Evolutionary conservation across 108 stramenopile species (phyloP), one percentile per base, ranked within the genome.

Genomic region (Nannochloropsis salina): DNA sequence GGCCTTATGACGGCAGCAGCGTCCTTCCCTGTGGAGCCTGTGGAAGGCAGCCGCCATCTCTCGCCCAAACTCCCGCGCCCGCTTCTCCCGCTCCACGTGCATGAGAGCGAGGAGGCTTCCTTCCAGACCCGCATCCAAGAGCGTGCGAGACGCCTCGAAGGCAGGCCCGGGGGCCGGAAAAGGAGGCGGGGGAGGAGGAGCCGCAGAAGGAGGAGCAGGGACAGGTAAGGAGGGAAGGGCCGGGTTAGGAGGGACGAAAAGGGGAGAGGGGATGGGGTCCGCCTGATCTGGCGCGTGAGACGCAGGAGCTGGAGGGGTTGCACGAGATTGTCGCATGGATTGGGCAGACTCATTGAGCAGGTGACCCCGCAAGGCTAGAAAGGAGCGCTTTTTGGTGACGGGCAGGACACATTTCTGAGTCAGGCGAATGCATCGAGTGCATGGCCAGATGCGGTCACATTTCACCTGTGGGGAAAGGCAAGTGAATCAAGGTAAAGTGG

Each of bases 351-450:
- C n/a, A n/a, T n/a, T 74, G 61, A 74, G 61, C 61, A 6, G 15
- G 61, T n/a, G n/a, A 6, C 20, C 20, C 15, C 20, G 61, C 61
- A 31, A 31, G 61, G 61, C 61, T 15, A n/a, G 2, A 3, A 74
- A n/a, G 61, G 61, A 15, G 6, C 61, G 3, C 2, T 74, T 74
- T 6, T 74, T 74, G 61, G n/a, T 15, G 15, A n/a, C 20, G 3
- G 61, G 61, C 20, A 74, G 61, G 61, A 74, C 61, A n/a, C 61
- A 74, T n/a, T 74, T 74, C n/a, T 74, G 61, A n/a, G 15, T 74
- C 20, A 74, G 61, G 8, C 61, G 61, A n/a, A 74, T n/a, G n/a
- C 61, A 74, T 15, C 61, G 61, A 6, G 61, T 74, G 61, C 61
- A 74, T 15, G 61, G 61, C 61, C 61, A 74, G 20, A n/a, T n/a